phyloP scores from a whole-genome alignment of 2,329 filamentous ascomycete species.

The Cryphonectria japonica region DNA sequence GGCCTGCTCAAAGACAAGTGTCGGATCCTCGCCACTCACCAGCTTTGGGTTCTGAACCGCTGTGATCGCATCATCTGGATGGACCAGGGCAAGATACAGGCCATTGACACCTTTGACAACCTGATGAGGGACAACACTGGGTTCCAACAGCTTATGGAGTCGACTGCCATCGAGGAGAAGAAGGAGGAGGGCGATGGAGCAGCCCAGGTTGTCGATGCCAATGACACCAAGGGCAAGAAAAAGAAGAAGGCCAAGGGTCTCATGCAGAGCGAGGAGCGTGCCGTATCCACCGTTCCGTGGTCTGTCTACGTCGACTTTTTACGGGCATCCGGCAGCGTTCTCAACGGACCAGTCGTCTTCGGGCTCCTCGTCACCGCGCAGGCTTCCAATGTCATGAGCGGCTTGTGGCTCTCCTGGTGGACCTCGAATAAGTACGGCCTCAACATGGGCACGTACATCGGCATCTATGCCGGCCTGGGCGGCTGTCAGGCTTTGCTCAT shows the following conservation, averaged over 20 bases:
- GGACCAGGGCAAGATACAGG: constrained; percentile 81
- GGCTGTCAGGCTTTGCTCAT: constrained; percentile 59
- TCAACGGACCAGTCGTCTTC: constrained; percentile 55
- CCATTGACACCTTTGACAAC: constrained; percentile 87
- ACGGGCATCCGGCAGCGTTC: constrained; percentile 58
- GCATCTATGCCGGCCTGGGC: constrained; percentile 56
- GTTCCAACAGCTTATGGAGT: constrained; percentile 84
- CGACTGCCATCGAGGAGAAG: constrained; percentile 74
- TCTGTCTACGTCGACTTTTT: constrained; percentile 66
- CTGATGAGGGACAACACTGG: constrained; percentile 78
- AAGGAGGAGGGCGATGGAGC: constrained; percentile 55
- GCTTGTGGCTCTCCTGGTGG: constrained; percentile 74
- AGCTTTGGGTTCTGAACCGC: constrained; percentile 87
- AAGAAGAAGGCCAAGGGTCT: constrained; percentile 63
- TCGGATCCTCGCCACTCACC: constrained; percentile 89
- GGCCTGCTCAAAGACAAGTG: constrained; percentile 88
- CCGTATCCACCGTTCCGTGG: constrained; percentile 53
- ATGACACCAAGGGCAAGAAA: constrained; percentile 45
- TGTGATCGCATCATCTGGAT: constrained; percentile 95
- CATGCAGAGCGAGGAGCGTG: constrained; percentile 69
- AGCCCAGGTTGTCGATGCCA: constrained; percentile 41
- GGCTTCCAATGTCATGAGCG: constrained; percentile 68
- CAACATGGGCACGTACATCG: constrained; percentile 59
- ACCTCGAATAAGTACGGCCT: constrained; percentile 65
- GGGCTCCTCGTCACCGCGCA: constrained; percentile 61